Evolutionary conservation across 2,329 filamentous ascomycete species (phyloP), one percentile per base, ranked within the genome.

Genomic region (Ilyonectria mors-panacis): DNA sequence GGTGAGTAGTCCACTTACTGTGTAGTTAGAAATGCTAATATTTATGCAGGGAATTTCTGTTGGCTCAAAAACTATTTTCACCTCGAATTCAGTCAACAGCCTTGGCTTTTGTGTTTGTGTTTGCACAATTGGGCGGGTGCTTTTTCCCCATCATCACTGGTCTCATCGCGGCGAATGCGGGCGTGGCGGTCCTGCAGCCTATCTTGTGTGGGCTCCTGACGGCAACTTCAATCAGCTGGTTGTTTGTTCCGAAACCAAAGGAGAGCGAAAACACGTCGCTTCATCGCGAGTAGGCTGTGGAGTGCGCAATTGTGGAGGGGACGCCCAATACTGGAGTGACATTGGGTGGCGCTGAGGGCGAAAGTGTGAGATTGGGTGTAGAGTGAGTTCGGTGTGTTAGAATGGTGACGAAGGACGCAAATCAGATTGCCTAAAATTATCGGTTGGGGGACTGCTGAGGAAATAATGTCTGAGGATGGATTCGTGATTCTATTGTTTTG

Each of bases 91-190:
- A 76, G 8, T 72, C 81, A 0, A 83, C 81, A 0, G 82, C 82
- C 0, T 66, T 84, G 1, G 74, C 80, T 0, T 84, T 89, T n/a
- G 81, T 89, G 2, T 90, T 90, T 65, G 85, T 89, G 0, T 80
- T 88, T 21, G 86, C 86, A 0, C 87, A 89, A 71, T 81, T 87
- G 5, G 87, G 87, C 1, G 87, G 86, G 0, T 84, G 86, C 0
- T 70, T 88, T 0, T 89, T 89, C 63, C 87, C 88, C 0, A 83
- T 87, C 2, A 69, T 89, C 2, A 89, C 87, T 0, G 88, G 87
- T 1, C 73, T 88, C 1, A 80, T 89, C 13, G 85, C 86, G 0
- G 75, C 82, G 0, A 68, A 74, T 2, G 77, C 78, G 0, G 86
- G 86, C 0, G 86, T 88, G 0, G 76, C 79, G 1, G 81, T 86